phyloP scores from a whole-genome alignment of 805 yeast species.

The Monosporozyma yasuniensis region DNA sequence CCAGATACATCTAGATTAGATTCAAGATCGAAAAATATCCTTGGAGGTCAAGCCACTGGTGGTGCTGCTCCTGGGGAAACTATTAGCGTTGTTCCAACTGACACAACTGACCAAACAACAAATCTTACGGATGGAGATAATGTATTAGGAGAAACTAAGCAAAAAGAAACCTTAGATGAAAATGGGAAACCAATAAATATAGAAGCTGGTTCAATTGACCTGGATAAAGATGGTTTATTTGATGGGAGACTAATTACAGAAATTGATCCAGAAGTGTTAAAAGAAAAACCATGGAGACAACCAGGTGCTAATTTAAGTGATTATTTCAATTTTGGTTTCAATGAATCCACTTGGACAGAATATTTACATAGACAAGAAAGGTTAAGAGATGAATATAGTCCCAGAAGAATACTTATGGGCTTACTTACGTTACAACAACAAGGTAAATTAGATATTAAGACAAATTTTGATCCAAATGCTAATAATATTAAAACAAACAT shows the following conservation, averaged over 20 bases:
- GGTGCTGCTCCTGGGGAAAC: conserved; percentile 1
- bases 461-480: conserved; percentile 18
- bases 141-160: conserved; percentile 3
- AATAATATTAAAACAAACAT: conserved; percentile 6
- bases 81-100: conserved; percentile 13
- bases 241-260: conserved; percentile 80
- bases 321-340: conserved; percentile 93
- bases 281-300: conserved; percentile 96
- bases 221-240: conserved; percentile 30
- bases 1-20: conserved; percentile 23
- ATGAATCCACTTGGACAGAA: conserved; percentile 92
- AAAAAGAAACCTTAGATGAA: conserved; percentile 1
- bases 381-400: conserved; percentile 68
- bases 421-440: conserved; percentile 29
- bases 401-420: conserved; percentile 66
- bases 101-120: conserved; percentile 4
- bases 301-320: conserved; percentile 95
- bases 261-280: conserved; percentile 67
- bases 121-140: conserved; percentile 7
- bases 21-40: conserved; percentile 10
- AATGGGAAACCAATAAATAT: conserved; percentile 1
- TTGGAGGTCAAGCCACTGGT: conserved; percentile 11
- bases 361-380: conserved; percentile 85
- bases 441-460: conserved; percentile 35
- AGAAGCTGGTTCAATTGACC: conserved; percentile 23